phyloP scores from a whole-genome alignment of 73 alveolate genomes.

The Paramecium tetraurelia region DNA sequence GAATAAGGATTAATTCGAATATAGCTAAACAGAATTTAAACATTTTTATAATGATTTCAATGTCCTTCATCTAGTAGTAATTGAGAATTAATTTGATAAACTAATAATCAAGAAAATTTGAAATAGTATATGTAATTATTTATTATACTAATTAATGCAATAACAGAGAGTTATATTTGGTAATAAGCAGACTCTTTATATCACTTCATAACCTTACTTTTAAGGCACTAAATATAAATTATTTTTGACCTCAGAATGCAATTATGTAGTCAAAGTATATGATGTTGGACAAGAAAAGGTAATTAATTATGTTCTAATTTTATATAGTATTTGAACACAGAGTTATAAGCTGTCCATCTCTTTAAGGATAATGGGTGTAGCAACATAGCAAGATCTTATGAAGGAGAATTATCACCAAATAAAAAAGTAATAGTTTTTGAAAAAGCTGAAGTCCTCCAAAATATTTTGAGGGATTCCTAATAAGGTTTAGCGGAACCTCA shows the following conservation, averaged over 20 bases:
- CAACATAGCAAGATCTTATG: not conserved
- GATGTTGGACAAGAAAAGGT: conserved; percentile 35
- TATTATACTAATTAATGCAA: not conserved
- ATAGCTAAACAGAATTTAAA: not conserved
- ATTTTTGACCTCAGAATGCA: not conserved
- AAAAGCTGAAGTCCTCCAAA: conserved; percentile 2
- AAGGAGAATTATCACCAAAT: not conserved
- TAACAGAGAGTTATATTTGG: not conserved
- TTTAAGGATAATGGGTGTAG: not conserved
- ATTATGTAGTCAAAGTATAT: not conserved
- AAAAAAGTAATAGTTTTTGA: conserved; percentile 7
- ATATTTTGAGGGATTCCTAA: not conserved
- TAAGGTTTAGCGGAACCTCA: not conserved
- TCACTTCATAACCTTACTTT: not conserved
- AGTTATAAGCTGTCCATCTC: not conserved
- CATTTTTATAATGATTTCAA: not conserved
- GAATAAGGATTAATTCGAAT: not conserved
- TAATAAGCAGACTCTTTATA: not conserved
- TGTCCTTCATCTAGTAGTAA: not conserved
- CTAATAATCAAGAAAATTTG: not conserved
- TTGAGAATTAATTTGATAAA: not conserved
- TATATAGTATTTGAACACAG: not conserved
- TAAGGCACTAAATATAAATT: conserved; percentile 6
- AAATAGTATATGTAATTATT: not conserved
- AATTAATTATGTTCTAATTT: not conserved